Evolutionary conservation across 2,329 filamentous ascomycete genomes (phyloP).

Genomic region (Aspergillus eucalypticola): DNA sequence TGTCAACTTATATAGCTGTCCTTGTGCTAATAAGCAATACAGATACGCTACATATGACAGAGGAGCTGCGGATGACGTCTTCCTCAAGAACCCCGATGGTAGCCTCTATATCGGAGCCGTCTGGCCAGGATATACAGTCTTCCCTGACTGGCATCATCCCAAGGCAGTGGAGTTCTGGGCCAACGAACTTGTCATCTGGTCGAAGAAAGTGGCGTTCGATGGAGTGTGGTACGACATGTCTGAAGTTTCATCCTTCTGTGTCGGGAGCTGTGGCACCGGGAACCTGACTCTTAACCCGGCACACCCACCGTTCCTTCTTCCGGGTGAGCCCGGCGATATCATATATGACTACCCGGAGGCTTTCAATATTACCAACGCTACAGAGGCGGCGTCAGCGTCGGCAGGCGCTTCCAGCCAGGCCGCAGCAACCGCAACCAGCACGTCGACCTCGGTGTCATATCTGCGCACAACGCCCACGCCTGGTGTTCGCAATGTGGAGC

Average conservation of each 20-base stretch:
- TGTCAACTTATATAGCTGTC: slow-evolving; percentile 34
- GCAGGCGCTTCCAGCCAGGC: slow-evolving; percentile 56
- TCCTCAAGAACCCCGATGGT: slow-evolving; percentile 57
- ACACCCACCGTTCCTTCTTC: slow-evolving; percentile 65
- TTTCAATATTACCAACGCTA: slow-evolving; percentile 68
- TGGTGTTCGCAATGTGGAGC: slow-evolving; percentile 66
- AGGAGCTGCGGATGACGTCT: slow-evolving; percentile 52
- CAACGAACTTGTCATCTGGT: slow-evolving; percentile 53
- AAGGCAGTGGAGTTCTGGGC: slow-evolving; percentile 63
- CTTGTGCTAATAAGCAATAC: not conserved
- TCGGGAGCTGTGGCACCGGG: slow-evolving; percentile 68
- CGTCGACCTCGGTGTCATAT: slow-evolving; percentile 48
- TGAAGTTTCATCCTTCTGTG: slow-evolving; percentile 65
- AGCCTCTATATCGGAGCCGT: slow-evolving; percentile 57
- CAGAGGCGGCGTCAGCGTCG: slow-evolving; percentile 63
- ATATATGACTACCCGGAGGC: slow-evolving; percentile 66
- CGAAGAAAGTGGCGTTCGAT: slow-evolving; percentile 56
- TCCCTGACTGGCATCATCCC: slow-evolving; percentile 61
- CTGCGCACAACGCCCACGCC: slow-evolving; percentile 62
- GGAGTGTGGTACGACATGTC: slow-evolving; percentile 64
- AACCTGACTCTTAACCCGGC: slow-evolving; percentile 68
- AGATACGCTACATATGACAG: slow-evolving; percentile 55
- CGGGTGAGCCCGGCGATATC: slow-evolving; percentile 63
- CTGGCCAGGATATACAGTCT: slow-evolving; percentile 63
- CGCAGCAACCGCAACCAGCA: slow-evolving; percentile 35